Evolutionary conservation across 2,329 filamentous ascomycete genomes (phyloP), one percentile per base, ranked within the genome.

Genomic region (Apiospora phragmitis): DNA sequence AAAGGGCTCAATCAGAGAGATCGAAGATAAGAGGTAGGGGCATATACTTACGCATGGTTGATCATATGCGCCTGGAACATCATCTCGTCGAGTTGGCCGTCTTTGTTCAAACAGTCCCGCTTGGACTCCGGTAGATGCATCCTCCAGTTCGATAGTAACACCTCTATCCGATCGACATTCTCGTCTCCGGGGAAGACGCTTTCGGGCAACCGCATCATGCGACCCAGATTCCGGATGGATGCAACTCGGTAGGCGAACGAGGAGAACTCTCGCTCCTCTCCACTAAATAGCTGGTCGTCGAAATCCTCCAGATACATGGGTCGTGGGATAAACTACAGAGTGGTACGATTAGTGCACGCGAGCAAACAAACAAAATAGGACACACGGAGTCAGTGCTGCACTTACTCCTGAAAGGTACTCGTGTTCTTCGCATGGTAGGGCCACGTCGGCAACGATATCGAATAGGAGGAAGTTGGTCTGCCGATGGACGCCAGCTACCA

Each of bases 61-160:
- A 97, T 93, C 89, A 97, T 95, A 73, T 93, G 92, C 0, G 93
- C 94, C 79, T 97, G 94, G 82, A 97, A 97, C 81, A 97, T 91
- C 88, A 97, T 92, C 81, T 97, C 94, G 79, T 98, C 95, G 14
- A 95, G 85, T 69, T 90, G 87, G 42, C 93, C 91, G 75, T 92
- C 89, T 72, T 88, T 87, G 71, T 90, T 88, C 69, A 97, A 84
- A 21, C 93, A 86, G 72, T 93, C 89, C 70, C 86, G 86, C 81
- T 97, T 97, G 18, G 86, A 86, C 21, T 87, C 84, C 0, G 95
- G 94, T 0, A 97, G 84, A 76, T 96, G 92, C 66, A 95, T 88
- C 69, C 90, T 88, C 93, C 94, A 97, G 79, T 94, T 95, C 18
- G 87, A 87, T 51, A 90, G 81, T 3, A 87, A 81, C 0, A 85